Base-by-base conservation (phyloP, 306 rosid genomes). In the Lathyrus sativus region DNA sequence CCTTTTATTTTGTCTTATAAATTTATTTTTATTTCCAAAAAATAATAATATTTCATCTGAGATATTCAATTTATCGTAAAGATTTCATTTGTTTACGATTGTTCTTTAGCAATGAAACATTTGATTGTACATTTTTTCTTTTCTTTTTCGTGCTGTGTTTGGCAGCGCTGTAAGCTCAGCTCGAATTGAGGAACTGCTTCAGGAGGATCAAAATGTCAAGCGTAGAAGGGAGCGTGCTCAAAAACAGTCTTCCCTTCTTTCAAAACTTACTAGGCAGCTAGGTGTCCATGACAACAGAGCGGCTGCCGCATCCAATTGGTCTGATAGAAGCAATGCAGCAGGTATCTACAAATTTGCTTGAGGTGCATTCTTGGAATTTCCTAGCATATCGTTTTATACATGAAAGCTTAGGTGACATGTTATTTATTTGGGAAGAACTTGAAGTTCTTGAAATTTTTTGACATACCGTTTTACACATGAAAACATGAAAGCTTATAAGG, bases 231-330 rank as follows among this genome's bases (percentile, higher is more conserved):
- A 83, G 38, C 80, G 84, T 70, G 70, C 65, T 35, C 87, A 83
- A 78, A 83, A 80, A 62, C 87, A 83, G 76, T 79, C 84, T 37
- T 83, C 87, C 70, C 69, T 83, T 79, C 84, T 83, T 54, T 83
- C 87, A 6, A 79, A 79, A 68, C 78, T 83, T 56, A 79, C 82
- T 38, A 76, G 82, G 76, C 84, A 79, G 71, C 84, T 83, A 29
- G 38, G 87, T 75, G 74, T 83, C 63, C 87, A 79, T 66, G 87
- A 83, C 62, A 83, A 80, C 57, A 73, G 82, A 74, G 80, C 82
- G 1, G 78, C 84, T 53, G 84, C 82, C 2, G 80, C 84, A 10
- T 79, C 84, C 63, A 68, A 18, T 76, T 79, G 79, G 80, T 83
- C 84, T 48, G 79, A 83, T 74, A 79, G 76, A 76, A 80, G 78